Evolutionary conservation across 2,329 filamentous ascomycete species (phyloP), one percentile per base, ranked within the genome.

Genomic region (Cercospora zeina): DNA sequence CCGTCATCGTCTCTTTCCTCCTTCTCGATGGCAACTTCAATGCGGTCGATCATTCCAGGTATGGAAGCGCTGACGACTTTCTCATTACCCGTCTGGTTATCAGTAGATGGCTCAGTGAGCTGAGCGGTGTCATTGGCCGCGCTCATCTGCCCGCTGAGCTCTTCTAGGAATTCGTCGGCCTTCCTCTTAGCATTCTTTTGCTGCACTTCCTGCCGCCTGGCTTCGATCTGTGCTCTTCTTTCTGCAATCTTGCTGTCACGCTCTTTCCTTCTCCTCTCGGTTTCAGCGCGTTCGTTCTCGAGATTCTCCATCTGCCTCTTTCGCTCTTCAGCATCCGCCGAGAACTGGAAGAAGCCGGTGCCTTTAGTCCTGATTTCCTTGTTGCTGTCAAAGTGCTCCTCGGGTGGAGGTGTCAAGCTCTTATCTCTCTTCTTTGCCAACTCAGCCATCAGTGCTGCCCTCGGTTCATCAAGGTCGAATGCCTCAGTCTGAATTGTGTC

Each of bases 301-400:
- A 97, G 78, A 49, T 82, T 83, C 67, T 85, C 82, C 90, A 97
- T 96, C 81, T 97, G 90, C 70, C 77, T 76, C 72, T 87, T 81
- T 53, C 84, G 77, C 66, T 81, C 80, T 67, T 84, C 86, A 72
- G 89, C 87, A 75, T 96, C 89, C 67, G 84, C 85, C 62, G 88
- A 91, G 74, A 99, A 97, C 61, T 89, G 87, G 79, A 92, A 97
- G 77, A 97, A 99, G 0, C 90, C 95, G 0, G 90, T 90, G 3
- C 95, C 95, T 70, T 95, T 93, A 49, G 86, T 91, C 64, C 95
- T 82, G 54, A 96, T 87, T 81, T 99, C 95, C 64, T 83, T 83
- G 64, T 85, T 84, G 1, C 91, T 91, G 74, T 97, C 89, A 77
- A 97, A 99, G 77, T 97, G 93, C 70, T 83, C 82, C 69, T 88